Evolutionary conservation across 164 flowering plant species (phyloP).

Genomic region (Litsea cubeba): DNA sequence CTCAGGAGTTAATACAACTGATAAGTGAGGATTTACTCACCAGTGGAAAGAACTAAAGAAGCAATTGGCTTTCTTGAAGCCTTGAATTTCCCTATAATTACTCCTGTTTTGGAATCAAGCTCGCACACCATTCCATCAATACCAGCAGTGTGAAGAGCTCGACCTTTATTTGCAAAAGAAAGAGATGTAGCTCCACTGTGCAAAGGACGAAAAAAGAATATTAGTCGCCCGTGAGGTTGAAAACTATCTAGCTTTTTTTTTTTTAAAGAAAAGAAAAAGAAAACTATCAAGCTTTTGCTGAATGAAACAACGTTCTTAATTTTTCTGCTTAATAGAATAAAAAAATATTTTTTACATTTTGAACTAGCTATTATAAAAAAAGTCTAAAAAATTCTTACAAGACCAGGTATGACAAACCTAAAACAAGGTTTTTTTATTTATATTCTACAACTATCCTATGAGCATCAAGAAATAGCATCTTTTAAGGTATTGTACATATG

Average conservation of each 20-base stretch:
- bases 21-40: conserved; percentile 16
- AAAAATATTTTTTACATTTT: no score
- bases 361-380: no score
- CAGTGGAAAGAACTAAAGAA: conserved; percentile 23
- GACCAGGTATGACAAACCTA: no score
- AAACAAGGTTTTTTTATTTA: no score
- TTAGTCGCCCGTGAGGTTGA: background rate
- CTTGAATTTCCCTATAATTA: conserved; percentile 22
- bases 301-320: background rate
- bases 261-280: background rate
- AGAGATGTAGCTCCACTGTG: conserved; percentile 30
- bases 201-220: background rate
- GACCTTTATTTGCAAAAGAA: conserved; percentile 30
- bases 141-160: conserved; percentile 22
- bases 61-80: conserved; percentile 29
- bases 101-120: conserved; percentile 37
- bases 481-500: no score
- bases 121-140: conserved; percentile 30
- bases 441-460: no score
- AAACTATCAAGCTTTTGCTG: background rate
- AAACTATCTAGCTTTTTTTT: background rate
- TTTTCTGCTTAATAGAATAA: no score
- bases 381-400: no score
- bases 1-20: background rate
- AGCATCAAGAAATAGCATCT: no score